These are phyloP conservation scores for Orbilia blumenaviensis DNA, from an alignment of 2,329 filamentous ascomycete genomes.

Conservation along the genomic window DNA sequence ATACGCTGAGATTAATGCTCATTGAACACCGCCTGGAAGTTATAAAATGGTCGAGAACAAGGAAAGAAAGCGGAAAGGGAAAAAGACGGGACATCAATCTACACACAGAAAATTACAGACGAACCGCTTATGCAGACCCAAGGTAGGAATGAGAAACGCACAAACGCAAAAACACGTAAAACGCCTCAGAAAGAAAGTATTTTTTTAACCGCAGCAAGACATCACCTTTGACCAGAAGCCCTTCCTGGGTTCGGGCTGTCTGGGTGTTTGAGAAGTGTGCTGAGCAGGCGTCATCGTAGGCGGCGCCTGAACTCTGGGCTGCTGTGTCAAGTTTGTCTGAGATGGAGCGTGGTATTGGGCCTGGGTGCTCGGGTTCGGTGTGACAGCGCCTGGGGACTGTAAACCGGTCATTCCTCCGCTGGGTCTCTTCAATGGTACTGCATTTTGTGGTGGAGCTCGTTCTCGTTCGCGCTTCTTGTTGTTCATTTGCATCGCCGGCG, in stretches of 20 bases:
- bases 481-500: slow-evolving; percentile 82
- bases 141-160: slow-evolving; percentile 50
- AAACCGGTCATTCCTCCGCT: slow-evolving; percentile 75
- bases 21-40: slow-evolving; percentile 47
- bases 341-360: slow-evolving; percentile 92
- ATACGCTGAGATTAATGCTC: slow-evolving; percentile 54
- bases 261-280: slow-evolving; percentile 64
- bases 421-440: slow-evolving; percentile 77
- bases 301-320: slow-evolving; percentile 70
- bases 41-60: slow-evolving; percentile 40
- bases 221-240: slow-evolving; percentile 90
- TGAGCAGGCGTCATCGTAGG: slow-evolving; percentile 67
- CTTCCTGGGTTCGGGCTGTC: slow-evolving; percentile 74
- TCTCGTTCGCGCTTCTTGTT: slow-evolving; percentile 75
- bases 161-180: slow-evolving; percentile 53
- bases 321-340: slow-evolving; percentile 81
- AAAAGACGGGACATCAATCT: slow-evolving; percentile 47
- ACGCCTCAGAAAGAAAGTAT: slow-evolving; percentile 58
- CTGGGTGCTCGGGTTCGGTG: slow-evolving; percentile 88
- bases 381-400: slow-evolving; percentile 73
- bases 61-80: slow-evolving; percentile 15
- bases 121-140: slow-evolving; percentile 53
- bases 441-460: slow-evolving; percentile 77
- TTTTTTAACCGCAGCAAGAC: slow-evolving; percentile 87
- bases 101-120: slow-evolving; percentile 55